Evolutionary conservation across 768 basidiomycete genomes (phyloP), one percentile per base, ranked within the genome.

Genomic region (Tephrocybe rancida): DNA sequence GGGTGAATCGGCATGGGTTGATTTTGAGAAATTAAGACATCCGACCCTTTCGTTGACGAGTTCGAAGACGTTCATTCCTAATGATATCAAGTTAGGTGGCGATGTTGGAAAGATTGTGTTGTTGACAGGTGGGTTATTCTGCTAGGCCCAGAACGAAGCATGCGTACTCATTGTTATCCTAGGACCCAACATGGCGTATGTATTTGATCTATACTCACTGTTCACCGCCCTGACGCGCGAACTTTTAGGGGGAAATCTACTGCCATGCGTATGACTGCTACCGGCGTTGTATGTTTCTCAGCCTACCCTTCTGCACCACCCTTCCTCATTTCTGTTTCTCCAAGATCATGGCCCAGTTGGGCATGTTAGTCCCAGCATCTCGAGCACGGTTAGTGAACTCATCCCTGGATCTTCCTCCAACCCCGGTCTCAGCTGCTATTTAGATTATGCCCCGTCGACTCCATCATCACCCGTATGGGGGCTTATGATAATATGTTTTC

Each of bases 401-500:
- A 44, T 7, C 43, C 39, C 14, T 7, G 30, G 44, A n/a, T 26
- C 30, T 29, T 16, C 14, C 8, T 14, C 32, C 13, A 5, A 21
- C 57, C 4, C 35, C 16, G 7, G 4, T 37, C 4, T 16, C 61
- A 24, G 44, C 21, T 37, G 45, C 32, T 48, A 8, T 43, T 19
- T 39, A 94, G 93, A 30, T 66, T 99, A 43, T 89, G 87, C 55
- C 93, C 97, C 1, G 84, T 97, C 2, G 95, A 99, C 65, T 76
- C 87, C 11, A 97, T 99, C 58, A 81, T 93, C 54, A 98, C 97
- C 2, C 86, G 96, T 22, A 98, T 98, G 97, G 97, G 97, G 9
- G 97, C 97, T 2, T 97, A 98, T 66, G 96, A 98, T 64, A 95
- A 95, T 65, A 94, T 96, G 90, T 95, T 95, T 69, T 87, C 90